Conservation (phyloP, 139 green algal species). For the Asterochloris sp. region DNA sequence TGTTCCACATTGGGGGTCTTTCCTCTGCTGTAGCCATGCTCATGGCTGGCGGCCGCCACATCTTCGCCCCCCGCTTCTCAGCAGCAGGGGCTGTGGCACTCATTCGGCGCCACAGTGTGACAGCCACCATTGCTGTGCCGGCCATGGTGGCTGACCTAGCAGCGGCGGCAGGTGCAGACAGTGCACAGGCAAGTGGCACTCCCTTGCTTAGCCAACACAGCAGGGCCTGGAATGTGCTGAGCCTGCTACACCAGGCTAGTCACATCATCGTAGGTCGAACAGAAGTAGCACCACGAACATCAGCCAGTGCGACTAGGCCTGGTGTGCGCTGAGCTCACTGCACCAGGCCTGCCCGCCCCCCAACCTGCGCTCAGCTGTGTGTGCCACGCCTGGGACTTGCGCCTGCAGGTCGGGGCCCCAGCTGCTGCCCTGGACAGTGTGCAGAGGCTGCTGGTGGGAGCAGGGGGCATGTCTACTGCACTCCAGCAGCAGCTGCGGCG, state of each 20-base stretch:
- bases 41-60: constrained; percentile 43
- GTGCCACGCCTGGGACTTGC: too few relatives aligned
- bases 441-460: constrained; percentile 41
- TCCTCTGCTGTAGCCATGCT: constrained; percentile 74
- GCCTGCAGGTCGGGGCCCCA: too few relatives aligned
- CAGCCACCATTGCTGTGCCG: constrained; percentile 78
- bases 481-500: constrained; percentile 2
- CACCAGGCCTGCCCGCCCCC: too few relatives aligned
- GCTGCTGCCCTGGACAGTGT: constrained; percentile 7
- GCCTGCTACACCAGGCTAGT: not conserved
- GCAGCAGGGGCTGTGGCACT: constrained; percentile 2
- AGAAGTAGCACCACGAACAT: too few relatives aligned
- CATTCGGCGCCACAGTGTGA: constrained; percentile 50
- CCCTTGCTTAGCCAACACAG: not conserved
- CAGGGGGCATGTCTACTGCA: constrained; percentile 22
- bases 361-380: too few relatives aligned
- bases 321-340: too few relatives aligned
- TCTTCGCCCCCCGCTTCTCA: constrained; percentile 44
- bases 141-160: constrained; percentile 80
- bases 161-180: constrained; percentile 1
- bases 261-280: too few relatives aligned
- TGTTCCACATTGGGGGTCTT: constrained; percentile 89
- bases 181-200: not conserved
- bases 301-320: too few relatives aligned
- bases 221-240: not conserved